Conservation (phyloP, 805 yeast species). For the fission yeast (Schizosaccharomyces pombe) region DNA sequence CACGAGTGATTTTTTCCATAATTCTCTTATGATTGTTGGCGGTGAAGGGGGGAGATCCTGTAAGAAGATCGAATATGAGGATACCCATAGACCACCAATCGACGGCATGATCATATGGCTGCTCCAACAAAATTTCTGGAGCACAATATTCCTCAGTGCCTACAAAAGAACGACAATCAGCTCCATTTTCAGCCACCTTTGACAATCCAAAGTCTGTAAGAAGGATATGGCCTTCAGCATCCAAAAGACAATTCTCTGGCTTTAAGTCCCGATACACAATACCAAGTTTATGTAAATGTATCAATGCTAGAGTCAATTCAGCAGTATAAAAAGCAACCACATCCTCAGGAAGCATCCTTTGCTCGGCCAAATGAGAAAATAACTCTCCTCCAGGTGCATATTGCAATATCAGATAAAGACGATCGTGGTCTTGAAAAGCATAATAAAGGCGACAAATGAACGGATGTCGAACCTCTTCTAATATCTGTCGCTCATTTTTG, state of each 20-base stretch:
- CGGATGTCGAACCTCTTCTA: conserved; percentile 51
- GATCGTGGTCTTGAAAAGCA: conserved; percentile 60
- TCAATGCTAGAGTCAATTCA: conserved; percentile 53
- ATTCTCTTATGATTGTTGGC: conserved; percentile 59
- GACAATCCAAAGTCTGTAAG: conserved; percentile 68
- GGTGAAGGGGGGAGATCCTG: conserved; percentile 74
- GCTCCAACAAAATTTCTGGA: conserved; percentile 64
- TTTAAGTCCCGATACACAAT: conserved; percentile 71
- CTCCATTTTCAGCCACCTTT: conserved; percentile 20
- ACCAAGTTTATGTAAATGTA: conserved; percentile 53
- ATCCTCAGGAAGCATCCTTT: conserved; percentile 29
- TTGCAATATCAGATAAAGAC: conserved; percentile 52
- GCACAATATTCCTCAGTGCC: conserved; percentile 80
- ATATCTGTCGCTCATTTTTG: conserved; percentile 51
- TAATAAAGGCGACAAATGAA: conserved; percentile 61
- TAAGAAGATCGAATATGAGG: conserved; percentile 50
- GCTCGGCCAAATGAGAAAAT: conserved; percentile 34
- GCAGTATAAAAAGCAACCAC: conserved; percentile 52
- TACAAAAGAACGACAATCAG: conserved; percentile 29
- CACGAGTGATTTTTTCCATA: conserved; percentile 44
- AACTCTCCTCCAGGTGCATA: conserved; percentile 79
- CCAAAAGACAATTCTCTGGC: conserved; percentile 71
- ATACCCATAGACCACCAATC: conserved; percentile 91
- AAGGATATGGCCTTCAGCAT: conserved; percentile 54
- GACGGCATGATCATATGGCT: conserved; percentile 51